These are phyloP conservation scores for Fusarium compactum DNA, from an alignment of 2,329 filamentous ascomycete genomes.

Conservation along the genomic window DNA sequence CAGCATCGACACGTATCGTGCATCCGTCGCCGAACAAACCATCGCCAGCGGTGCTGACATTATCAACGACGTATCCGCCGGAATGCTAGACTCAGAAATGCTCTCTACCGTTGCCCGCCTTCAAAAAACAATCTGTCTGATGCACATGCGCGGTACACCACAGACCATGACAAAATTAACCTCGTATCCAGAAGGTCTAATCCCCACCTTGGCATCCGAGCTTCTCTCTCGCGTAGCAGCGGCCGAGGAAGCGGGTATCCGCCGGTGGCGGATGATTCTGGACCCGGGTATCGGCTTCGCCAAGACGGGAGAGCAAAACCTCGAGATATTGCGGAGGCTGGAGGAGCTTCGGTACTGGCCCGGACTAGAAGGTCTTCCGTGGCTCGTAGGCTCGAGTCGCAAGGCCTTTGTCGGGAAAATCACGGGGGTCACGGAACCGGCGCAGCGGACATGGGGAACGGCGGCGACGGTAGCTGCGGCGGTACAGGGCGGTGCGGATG, in stretches of 20 bases:
- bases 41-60: slow-evolving; percentile 86
- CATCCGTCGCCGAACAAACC: slow-evolving; percentile 81
- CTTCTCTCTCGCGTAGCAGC: slow-evolving; percentile 76
- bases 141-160: slow-evolving; percentile 94
- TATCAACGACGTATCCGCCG: slow-evolving; percentile 94
- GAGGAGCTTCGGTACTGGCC: slow-evolving; percentile 73
- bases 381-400: slow-evolving; percentile 89
- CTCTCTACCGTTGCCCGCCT: slow-evolving; percentile 81
- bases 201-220: slow-evolving; percentile 74
- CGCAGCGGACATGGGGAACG: slow-evolving; percentile 83
- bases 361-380: slow-evolving; percentile 78
- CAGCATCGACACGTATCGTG: slow-evolving; percentile 93
- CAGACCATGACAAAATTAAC: slow-evolving; percentile 80
- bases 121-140: slow-evolving; percentile 82
- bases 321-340: slow-evolving; percentile 79
- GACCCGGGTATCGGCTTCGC: slow-evolving; percentile 96
- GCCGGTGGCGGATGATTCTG: slow-evolving; percentile 93
- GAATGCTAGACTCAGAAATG: slow-evolving; percentile 83
- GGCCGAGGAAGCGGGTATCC: slow-evolving; percentile 83
- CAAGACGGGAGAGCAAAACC: slow-evolving; percentile 83
- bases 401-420: slow-evolving; percentile 90
- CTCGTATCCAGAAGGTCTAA: slow-evolving; percentile 76
- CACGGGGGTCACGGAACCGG: slow-evolving; percentile 78
- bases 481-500: slow-evolving; percentile 87
- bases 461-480: slow-evolving; percentile 89